Base-by-base conservation (phyloP, 164 flowering plant species). In the Sextonia rubra region DNA sequence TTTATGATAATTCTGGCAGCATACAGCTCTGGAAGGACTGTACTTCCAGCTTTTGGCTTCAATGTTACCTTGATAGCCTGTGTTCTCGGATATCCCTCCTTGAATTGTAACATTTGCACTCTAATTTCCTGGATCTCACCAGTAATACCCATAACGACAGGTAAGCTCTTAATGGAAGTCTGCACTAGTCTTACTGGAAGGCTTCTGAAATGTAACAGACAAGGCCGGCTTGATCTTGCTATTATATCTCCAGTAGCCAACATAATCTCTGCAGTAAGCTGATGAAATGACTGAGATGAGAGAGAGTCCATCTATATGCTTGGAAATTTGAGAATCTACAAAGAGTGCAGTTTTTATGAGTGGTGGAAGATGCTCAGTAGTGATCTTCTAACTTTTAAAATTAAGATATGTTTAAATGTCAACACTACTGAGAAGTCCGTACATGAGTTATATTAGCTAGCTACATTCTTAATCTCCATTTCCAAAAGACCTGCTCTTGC, bases 171-270 rank as follows among this genome's bases (percentile, higher is more conserved):
- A 4, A 86, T 12, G 65, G 86, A 73, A 5, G 91, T 85, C 17
- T 83, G 78, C 5, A 81, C 71, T 0, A 87, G 79, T 27, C 91
- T 83, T 44, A 94, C 68, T 0, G 97, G 97, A 29, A 77, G 73
- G 79, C 97, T 94, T 72, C 86, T 75, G 68, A 86, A 92, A 0
- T 64, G 82, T 64, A 94, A 22, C 90, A 92, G 89, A 71, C 90
- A 87, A 0, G 98, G 97, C 32, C 81, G 92, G 79, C 92, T 88
- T 0, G 97, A 87, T 66, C 44, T 86, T 66, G 83, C 86, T 15
- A 84, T 73, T 48, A 85, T 79, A 2, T 78, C 52, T 52, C 98
- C 97, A 6, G 72, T 78, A 0, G 24, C 56, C 30, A 94, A 81
- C 60, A 92, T 24, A 18, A 79, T 67, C 71, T 94, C 97, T 75